Evolutionary conservation across 1,284 basidiomycete genomes (phyloP).

Genomic region (Boletus calvinii): DNA sequence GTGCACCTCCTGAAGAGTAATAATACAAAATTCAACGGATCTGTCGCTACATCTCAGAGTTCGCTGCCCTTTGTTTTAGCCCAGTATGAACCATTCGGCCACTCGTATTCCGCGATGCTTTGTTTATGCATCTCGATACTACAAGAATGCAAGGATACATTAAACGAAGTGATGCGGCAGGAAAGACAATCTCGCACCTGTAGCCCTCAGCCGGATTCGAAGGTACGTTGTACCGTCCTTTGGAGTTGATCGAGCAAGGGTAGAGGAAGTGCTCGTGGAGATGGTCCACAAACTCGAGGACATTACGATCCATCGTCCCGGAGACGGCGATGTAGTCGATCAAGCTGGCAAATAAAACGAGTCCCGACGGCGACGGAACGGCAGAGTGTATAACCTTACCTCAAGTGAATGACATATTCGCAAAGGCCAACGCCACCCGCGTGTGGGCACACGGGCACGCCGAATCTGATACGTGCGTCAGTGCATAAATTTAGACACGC

Average conservation of each 20-base stretch:
- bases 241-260: slow-evolving; percentile 85
- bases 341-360: slow-evolving; percentile 43
- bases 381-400: slow-evolving; percentile 38
- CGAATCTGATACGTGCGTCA: slow-evolving; percentile 51
- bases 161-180: not conserved
- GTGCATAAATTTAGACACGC: slow-evolving; percentile 8
- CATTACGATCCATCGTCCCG: slow-evolving; percentile 90
- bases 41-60: not conserved
- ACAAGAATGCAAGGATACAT: not conserved
- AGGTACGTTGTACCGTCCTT: slow-evolving; percentile 85
- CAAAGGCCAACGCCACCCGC: slow-evolving; percentile 95
- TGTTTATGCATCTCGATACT: slow-evolving; percentile 77
- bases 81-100: slow-evolving; percentile 77
- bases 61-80: slow-evolving; percentile 26
- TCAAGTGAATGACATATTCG: slow-evolving; percentile 88
- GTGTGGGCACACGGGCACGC: slow-evolving; percentile 89
- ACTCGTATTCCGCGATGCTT: slow-evolving; percentile 74
- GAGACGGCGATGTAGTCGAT: slow-evolving; percentile 94
- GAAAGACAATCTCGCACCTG: slow-evolving; percentile 45
- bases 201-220: slow-evolving; percentile 66
- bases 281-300: slow-evolving; percentile 87
- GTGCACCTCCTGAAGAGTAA: too few species aligned
- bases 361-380: not conserved
- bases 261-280: slow-evolving; percentile 91
- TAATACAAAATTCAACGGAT: slow-evolving; percentile 1